Percentiles rank a stretch among this genome's conserved stretches.
These are phyloP conservation scores for Russula sp. DNA, from an alignment of 768 basidiomycete species.

Conservation along the genomic window DNA sequence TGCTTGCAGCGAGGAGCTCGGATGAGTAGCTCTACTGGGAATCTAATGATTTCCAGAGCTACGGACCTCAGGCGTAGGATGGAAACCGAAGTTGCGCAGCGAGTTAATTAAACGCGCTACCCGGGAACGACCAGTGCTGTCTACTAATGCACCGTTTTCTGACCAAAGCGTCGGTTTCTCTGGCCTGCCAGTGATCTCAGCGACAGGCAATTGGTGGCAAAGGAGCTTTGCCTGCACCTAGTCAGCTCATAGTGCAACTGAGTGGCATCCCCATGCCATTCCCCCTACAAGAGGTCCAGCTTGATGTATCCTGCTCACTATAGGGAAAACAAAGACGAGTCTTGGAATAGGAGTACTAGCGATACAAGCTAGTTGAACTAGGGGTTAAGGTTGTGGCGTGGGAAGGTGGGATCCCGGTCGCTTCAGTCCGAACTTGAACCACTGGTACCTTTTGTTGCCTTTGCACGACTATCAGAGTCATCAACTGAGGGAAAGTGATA, in stretches of 20 bases:
- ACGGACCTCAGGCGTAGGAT: too few species aligned
- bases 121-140: neutral
- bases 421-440: too few species aligned
- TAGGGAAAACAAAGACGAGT: neutral
- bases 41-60: too few species aligned
- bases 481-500: neutral
- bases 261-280: neutral
- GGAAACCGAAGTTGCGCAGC: too few species aligned
- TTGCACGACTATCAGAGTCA: neutral
- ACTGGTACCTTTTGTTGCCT: slow-evolving; percentile 30
- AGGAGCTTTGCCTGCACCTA: neutral
- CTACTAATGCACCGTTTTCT: neutral
- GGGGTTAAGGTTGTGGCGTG: slow-evolving; percentile 19
- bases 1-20: too few species aligned
- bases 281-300: neutral
- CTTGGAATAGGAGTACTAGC: too few species aligned
- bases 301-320: neutral
- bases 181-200: too few species aligned
- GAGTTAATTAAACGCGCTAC: too few species aligned
- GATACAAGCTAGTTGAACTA: neutral
- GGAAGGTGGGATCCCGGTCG: slow-evolving; percentile 30
- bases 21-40: too few species aligned
- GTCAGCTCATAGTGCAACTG: neutral
- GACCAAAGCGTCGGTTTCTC: neutral
- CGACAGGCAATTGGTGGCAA: too few species aligned